phyloP scores from a whole-genome alignment of 805 yeast genomes.

The Lipomyces orientalis region DNA sequence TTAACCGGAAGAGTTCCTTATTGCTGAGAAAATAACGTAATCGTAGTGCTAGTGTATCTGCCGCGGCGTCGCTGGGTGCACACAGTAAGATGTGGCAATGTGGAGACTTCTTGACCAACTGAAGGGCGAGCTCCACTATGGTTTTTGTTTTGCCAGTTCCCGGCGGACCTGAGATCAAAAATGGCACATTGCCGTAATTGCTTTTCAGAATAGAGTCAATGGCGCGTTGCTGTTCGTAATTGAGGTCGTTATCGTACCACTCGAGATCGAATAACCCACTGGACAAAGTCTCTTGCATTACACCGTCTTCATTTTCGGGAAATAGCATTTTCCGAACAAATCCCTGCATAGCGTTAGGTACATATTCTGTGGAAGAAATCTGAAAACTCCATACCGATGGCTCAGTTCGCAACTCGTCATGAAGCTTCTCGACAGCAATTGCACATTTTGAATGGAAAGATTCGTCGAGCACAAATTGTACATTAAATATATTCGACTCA shows the following conservation, averaged over 20 bases:
- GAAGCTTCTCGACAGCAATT: conserved; percentile 10
- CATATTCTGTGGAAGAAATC: not conserved
- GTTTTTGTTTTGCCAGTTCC: conserved; percentile 37
- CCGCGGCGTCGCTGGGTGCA: conserved; percentile 37
- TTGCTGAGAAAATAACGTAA: conserved; percentile 23
- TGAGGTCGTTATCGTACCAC: conserved; percentile 29
- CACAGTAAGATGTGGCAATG: conserved; percentile 26
- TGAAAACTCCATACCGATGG: not conserved
- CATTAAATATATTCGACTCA: conserved; percentile 30
- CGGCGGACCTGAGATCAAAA: conserved; percentile 34
- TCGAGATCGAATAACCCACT: conserved; percentile 20
- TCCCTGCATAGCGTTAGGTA: conserved; percentile 10
- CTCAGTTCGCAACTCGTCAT: conserved; percentile 5
- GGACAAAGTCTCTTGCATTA: conserved; percentile 19
- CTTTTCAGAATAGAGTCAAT: conserved; percentile 26
- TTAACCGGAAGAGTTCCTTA: conserved; percentile 27
- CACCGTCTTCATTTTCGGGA: conserved; percentile 26
- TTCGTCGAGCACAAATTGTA: conserved; percentile 21
- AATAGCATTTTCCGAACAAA: conserved; percentile 30
- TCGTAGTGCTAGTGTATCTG: conserved; percentile 34
- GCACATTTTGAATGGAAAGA: conserved; percentile 10
- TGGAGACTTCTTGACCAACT: conserved; percentile 15
- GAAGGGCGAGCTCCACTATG: conserved; percentile 33
- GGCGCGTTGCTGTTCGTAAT: conserved; percentile 33
- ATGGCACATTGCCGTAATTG: conserved; percentile 32